These are phyloP conservation scores for Rhodotorula kratochvilovae DNA, from an alignment of 768 basidiomycete genomes.

Conservation along the genomic window DNA sequence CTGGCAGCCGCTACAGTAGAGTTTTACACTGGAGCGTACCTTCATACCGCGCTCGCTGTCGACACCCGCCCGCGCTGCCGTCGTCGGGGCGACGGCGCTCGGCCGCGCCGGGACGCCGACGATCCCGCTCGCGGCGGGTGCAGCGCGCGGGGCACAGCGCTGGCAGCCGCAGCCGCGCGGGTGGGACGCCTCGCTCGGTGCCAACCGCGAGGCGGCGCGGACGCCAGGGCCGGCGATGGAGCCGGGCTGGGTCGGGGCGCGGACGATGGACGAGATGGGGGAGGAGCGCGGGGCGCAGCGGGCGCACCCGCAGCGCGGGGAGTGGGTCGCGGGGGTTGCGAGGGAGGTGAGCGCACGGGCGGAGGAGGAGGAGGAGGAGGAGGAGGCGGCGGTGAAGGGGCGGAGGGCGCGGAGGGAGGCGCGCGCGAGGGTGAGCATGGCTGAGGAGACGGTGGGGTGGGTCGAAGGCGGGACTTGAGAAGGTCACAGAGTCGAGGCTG, in stretches of 20 bases:
- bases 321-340: conserved; percentile 22
- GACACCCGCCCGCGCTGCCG: background rate
- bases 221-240: background rate
- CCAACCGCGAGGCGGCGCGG: conserved; percentile 8
- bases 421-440: conserved; percentile 12
- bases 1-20: conserved; percentile 89
- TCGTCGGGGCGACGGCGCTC: background rate
- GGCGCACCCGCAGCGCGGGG: conserved; percentile 27
- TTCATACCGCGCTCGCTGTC: conserved; percentile 67
- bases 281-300: conserved; percentile 28
- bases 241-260: conserved; percentile 9
- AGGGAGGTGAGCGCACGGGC: conserved; percentile 18
- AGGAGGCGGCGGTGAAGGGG: background rate
- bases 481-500: no score
- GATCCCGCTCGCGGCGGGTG: background rate
- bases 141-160: conserved; percentile 6
- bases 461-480: background rate
- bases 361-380: background rate
- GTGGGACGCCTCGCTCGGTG: conserved; percentile 14
- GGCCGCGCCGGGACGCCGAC: background rate
- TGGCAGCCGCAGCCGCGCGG: conserved; percentile 31
- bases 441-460: background rate
- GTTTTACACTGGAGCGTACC: conserved; percentile 87
- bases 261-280: conserved; percentile 13
- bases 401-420: background rate